phyloP scores from a whole-genome alignment of 106 monocot species.

The Dendrobium nobile region DNA sequence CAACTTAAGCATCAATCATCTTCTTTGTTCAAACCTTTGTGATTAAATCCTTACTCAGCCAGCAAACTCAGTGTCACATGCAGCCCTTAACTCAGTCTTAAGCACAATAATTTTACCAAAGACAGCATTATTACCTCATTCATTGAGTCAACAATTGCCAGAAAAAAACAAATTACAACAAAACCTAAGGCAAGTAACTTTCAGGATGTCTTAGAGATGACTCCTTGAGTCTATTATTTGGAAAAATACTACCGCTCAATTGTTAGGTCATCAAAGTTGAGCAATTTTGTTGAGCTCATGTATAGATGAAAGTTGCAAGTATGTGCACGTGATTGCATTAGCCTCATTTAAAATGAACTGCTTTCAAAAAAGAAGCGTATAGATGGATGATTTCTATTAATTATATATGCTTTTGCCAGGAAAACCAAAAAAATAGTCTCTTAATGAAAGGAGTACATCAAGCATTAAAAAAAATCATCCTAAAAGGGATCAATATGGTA shows the following conservation, averaged over 20 bases:
- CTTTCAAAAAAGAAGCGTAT: not conserved
- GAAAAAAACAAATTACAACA: not conserved
- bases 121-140: not conserved
- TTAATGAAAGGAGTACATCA: not conserved
- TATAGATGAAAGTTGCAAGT: not conserved
- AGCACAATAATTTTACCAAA: not conserved
- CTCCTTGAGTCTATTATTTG: not conserved
- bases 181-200: not conserved
- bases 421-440: not conserved
- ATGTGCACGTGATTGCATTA: not conserved
- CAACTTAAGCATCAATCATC: no score
- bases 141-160: not conserved
- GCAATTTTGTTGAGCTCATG: not conserved
- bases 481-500: not conserved
- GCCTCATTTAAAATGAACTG: not conserved
- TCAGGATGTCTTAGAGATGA: not conserved
- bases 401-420: not conserved
- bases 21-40: no score
- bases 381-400: not conserved
- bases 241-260: not conserved
- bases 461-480: not conserved
- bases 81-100: not conserved
- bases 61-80: not conserved
- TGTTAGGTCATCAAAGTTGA: not conserved
- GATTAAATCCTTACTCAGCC: no score